Evolutionary conservation across 768 basidiomycete genomes (phyloP).

Genomic region (Phylloporus rhodoxanthus): DNA sequence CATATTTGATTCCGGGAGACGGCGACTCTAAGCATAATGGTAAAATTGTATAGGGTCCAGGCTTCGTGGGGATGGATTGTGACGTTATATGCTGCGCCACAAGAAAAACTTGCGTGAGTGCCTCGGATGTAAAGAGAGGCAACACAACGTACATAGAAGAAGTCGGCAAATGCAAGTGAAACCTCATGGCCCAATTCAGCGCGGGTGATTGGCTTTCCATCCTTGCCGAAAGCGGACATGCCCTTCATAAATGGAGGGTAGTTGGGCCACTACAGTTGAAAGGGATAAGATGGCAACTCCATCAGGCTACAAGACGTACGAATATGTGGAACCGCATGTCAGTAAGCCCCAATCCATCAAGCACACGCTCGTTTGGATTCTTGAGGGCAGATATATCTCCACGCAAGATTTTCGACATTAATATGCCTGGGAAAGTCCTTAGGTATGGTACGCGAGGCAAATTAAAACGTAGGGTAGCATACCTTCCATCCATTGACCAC

Average conservation of each 20-base stretch:
- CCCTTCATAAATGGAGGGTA: conserved; percentile 21
- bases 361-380: conserved; percentile 14
- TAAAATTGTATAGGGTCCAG: conserved; percentile 19
- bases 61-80: conserved; percentile 6
- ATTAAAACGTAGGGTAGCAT: background rate
- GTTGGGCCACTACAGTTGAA: conserved; percentile 20
- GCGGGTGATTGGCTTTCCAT: conserved; percentile 17
- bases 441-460: background rate
- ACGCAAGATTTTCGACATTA: conserved; percentile 23
- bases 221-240: conserved; percentile 19
- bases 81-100: conserved; percentile 18
- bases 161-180: conserved; percentile 27
- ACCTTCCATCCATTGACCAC: conserved; percentile 20
- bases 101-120: conserved; percentile 2
- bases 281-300: background rate
- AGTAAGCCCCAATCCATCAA: conserved; percentile 17
- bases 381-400: conserved; percentile 18
- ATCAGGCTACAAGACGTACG: conserved; percentile 9
- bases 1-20: conserved; percentile 17
- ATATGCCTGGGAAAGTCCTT: conserved; percentile 13
- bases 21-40: conserved; percentile 4
- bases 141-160: conserved; percentile 22
- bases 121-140: background rate
- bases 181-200: conserved; percentile 25
- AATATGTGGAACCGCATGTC: conserved; percentile 19